Conservation (phyloP, 257 asterid species). For the Solanum acaule region DNA sequence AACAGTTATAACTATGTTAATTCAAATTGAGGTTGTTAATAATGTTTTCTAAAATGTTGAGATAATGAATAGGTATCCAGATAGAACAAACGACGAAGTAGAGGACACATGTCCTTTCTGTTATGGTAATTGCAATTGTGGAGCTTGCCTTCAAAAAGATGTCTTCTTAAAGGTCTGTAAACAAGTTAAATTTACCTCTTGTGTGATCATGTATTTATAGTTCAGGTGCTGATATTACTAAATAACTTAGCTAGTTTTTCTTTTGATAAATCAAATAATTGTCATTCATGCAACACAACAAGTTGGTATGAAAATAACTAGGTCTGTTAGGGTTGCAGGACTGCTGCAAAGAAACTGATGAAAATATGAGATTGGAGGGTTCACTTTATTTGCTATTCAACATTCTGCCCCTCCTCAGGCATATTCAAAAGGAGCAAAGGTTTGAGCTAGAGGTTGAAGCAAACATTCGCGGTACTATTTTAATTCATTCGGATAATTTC, state of each 20-base stretch:
- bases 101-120: conserved; percentile 57
- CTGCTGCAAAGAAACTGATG: conserved; percentile 28
- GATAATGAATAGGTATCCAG: conserved; percentile 55
- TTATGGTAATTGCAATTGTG: conserved; percentile 67
- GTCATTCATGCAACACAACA: background rate
- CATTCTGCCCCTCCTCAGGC: conserved; percentile 60
- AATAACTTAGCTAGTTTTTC: background rate
- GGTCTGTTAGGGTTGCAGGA: conserved; percentile 12
- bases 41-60: background rate
- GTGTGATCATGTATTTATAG: background rate
- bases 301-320: background rate
- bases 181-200: background rate
- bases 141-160: conserved; percentile 53
- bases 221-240: background rate
- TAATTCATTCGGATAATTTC: background rate
- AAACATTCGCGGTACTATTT: conserved; percentile 36
- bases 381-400: conserved; percentile 43
- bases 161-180: conserved; percentile 28
- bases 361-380: conserved; percentile 34
- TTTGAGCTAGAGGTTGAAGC: conserved; percentile 50
- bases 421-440: conserved; percentile 45
- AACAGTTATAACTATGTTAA: background rate
- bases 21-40: background rate
- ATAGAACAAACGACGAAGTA: conserved; percentile 38
- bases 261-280: background rate